These are phyloP conservation scores for Podila epigama DNA, from an alignment of 192 early-diverging fungal genomes.

Conservation along the genomic window DNA sequence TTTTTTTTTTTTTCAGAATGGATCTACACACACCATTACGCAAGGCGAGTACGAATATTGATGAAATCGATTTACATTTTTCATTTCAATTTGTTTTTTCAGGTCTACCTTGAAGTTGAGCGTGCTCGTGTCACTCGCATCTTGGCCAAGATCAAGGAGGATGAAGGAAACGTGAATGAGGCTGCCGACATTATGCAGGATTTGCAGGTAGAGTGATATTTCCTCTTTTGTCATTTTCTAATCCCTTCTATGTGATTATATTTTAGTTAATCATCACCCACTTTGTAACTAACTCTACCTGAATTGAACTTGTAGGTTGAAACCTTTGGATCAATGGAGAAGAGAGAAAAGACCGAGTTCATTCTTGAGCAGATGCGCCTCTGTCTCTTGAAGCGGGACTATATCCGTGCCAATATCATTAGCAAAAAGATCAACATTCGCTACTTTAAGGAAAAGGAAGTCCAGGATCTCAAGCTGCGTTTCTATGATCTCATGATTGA, in stretches of 20 bases:
- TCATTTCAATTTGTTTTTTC: not conserved
- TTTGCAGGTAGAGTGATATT: slow-evolving; percentile 90
- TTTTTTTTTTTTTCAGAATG: not conserved
- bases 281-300: no score
- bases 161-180: slow-evolving; percentile 87
- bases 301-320: slow-evolving; percentile 71
- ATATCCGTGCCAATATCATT: slow-evolving; percentile 90
- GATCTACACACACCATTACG: not conserved
- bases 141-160: slow-evolving; percentile 88
- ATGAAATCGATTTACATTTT: not conserved
- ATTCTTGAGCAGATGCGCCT: slow-evolving; percentile 99
- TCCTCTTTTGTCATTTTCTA: no score
- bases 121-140: slow-evolving; percentile 93
- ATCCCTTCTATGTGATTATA: no score
- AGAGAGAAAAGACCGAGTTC: slow-evolving; percentile 98
- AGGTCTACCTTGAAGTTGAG: slow-evolving; percentile 99
- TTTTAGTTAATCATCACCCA: no score
- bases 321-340: slow-evolving; percentile 99
- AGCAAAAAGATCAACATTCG: slow-evolving; percentile 95
- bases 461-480: slow-evolving; percentile 92
- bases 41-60: not conserved
- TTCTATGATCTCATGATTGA: slow-evolving; percentile 98
- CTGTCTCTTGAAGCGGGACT: slow-evolving; percentile 92
- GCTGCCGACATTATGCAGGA: slow-evolving; percentile 97
- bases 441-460: slow-evolving; percentile 87